A percentile compares a stretch with the other conserved stretches of the same genome.
These are phyloP conservation scores for Ceratocystis diversiconidia DNA, from an alignment of 2,329 filamentous ascomycete genomes.

Conservation along the genomic window DNA sequence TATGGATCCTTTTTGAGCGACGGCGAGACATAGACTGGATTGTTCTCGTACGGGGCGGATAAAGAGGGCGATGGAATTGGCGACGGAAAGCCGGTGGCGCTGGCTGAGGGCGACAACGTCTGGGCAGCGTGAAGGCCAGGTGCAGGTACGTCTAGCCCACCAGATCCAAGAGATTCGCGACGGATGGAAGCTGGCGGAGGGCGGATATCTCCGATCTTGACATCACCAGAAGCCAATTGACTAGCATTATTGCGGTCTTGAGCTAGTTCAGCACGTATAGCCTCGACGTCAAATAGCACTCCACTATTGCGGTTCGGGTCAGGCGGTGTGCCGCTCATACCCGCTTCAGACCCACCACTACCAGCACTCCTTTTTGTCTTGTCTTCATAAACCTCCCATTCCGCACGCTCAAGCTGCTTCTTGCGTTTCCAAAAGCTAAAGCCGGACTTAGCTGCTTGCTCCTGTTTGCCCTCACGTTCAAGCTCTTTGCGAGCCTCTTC, in stretches of 20 bases:
- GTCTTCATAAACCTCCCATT: conserved; percentile 91
- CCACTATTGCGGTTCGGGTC: conserved; percentile 34
- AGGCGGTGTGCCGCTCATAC: conserved; percentile 30
- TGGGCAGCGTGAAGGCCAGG: neutral
- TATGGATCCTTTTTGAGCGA: conserved; percentile 11
- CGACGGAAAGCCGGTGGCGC: neutral
- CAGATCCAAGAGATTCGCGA: conserved; percentile 10
- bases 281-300: conserved; percentile 89
- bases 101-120: conserved; percentile 12
- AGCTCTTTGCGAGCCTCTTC: conserved; percentile 82
- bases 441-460: conserved; percentile 36
- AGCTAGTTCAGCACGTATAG: conserved; percentile 74
- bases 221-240: neutral
- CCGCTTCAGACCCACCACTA: conserved; percentile 22
- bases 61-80: conserved; percentile 10
- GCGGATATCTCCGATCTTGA: conserved; percentile 9
- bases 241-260: conserved; percentile 55
- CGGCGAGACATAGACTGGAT: conserved; percentile 7
- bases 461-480: conserved; percentile 55
- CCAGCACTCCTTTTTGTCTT: conserved; percentile 28
- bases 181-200: conserved; percentile 14
- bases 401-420: conserved; percentile 67
- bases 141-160: conserved; percentile 4
- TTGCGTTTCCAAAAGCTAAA: conserved; percentile 73
- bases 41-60: conserved; percentile 7